phyloP scores from a whole-genome alignment of 148 eudicot species.

The Chenopodium suecicum region DNA sequence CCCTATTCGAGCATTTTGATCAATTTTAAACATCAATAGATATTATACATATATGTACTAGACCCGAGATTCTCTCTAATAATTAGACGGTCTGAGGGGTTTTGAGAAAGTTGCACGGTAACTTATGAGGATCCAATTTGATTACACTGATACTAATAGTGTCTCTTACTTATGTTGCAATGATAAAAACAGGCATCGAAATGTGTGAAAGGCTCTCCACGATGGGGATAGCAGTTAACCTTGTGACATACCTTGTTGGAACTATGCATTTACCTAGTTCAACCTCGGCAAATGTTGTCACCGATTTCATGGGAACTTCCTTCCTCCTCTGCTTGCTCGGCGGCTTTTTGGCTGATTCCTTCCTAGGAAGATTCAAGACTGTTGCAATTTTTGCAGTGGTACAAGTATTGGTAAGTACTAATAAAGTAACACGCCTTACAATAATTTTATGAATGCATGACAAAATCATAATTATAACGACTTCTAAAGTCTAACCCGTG shows the following conservation, averaged over 20 bases:
- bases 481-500: neutral
- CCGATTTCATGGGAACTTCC: constrained; percentile 85
- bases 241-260: constrained; percentile 72
- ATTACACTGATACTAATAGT: neutral
- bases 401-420: constrained; percentile 52
- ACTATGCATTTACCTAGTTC: constrained; percentile 88
- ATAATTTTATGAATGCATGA: too few relatives aligned
- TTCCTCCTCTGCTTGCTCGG: constrained; percentile 85
- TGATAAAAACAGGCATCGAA: constrained; percentile 59
- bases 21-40: neutral
- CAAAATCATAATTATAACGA: too few relatives aligned
- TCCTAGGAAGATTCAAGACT: constrained; percentile 80
- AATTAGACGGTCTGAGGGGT: neutral
- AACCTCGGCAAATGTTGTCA: constrained; percentile 75
- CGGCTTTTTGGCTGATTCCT: constrained; percentile 83
- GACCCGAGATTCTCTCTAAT: neutral
- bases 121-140: neutral
- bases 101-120: too few relatives aligned
- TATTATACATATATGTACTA: neutral
- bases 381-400: constrained; percentile 61
- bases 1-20: neutral
- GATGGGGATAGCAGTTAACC: constrained; percentile 96
- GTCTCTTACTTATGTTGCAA: neutral
- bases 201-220: constrained; percentile 90
- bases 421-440: neutral